Evolutionary conservation across 352 stramenopile genomes (phyloP).

Genomic region (Phytophthora pisi): DNA sequence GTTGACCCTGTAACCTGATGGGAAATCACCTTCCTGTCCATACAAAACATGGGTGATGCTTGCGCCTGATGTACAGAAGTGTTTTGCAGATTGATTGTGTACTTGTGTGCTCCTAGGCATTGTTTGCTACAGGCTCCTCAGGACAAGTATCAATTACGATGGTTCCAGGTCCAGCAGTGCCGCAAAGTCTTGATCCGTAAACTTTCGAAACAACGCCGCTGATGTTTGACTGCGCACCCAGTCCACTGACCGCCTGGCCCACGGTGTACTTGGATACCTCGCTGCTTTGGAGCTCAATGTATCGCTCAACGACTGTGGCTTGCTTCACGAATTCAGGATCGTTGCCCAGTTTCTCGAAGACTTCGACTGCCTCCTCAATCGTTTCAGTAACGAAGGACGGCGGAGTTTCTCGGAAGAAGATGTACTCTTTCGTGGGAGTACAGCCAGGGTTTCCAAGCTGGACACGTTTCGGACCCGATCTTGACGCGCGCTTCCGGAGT

Average conservation of each 20-base stretch:
- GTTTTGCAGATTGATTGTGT: not conserved
- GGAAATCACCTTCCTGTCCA: not conserved
- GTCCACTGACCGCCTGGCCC: slow-evolving; percentile 55
- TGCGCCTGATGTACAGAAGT: not conserved
- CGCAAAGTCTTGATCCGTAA: slow-evolving; percentile 73
- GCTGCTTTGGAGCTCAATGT: slow-evolving; percentile 81
- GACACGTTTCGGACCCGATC: slow-evolving; percentile 61
- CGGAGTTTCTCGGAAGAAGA: slow-evolving; percentile 86
- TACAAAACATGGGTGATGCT: not conserved
- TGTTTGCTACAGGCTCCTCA: slow-evolving; percentile 17
- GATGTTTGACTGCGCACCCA: slow-evolving; percentile 61
- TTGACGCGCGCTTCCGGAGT: slow-evolving; percentile 48
- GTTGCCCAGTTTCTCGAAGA: slow-evolving; percentile 55
- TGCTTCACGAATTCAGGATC: slow-evolving; percentile 53
- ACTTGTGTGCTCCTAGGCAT: not conserved
- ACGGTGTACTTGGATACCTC: slow-evolving; percentile 82
- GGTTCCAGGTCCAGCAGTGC: slow-evolving; percentile 63
- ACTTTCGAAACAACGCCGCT: slow-evolving; percentile 70
- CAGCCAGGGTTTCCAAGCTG: slow-evolving; percentile 54
- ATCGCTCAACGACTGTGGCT: slow-evolving; percentile 43
- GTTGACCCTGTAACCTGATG: slow-evolving; percentile 13
- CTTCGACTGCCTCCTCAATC: slow-evolving; percentile 61
- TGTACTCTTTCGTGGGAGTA: slow-evolving; percentile 82
- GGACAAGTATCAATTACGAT: slow-evolving; percentile 75
- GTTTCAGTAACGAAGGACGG: slow-evolving; percentile 81